These are phyloP conservation scores for Oleoguttula mirabilis DNA, from an alignment of 495 filamentous ascomycete genomes.

Conservation along the genomic window DNA sequence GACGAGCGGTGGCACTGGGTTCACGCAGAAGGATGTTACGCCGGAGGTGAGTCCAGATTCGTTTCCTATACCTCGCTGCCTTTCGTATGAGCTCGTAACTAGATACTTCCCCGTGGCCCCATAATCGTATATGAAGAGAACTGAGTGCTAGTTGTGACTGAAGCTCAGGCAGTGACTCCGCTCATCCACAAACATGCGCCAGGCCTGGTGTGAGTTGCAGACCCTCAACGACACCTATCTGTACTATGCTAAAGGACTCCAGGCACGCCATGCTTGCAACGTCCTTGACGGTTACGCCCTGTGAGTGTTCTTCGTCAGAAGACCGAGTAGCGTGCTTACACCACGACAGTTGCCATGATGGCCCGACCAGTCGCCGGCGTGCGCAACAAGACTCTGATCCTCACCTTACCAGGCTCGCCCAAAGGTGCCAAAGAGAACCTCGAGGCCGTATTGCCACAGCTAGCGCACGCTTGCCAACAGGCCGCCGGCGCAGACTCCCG, in stretches of 20 bases:
- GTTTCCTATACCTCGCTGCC: too few species aligned
- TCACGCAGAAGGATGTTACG: constrained; percentile 76
- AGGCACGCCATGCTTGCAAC: constrained; percentile 87
- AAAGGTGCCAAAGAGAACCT: constrained; percentile 96
- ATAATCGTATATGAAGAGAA: too few species aligned
- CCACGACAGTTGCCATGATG: constrained; percentile 78
- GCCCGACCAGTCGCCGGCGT: constrained; percentile 86
- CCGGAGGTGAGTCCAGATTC: constrained; percentile 60
- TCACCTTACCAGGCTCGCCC: constrained; percentile 88
- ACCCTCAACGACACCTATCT: constrained; percentile 21
- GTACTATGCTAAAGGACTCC: not conserved
- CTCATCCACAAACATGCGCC: constrained; percentile 79
- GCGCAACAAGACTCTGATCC: constrained; percentile 67
- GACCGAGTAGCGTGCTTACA: constrained; percentile 16
- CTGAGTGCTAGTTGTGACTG: too few species aligned
- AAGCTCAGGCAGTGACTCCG: constrained; percentile 56
- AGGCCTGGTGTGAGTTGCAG: constrained; percentile 59
- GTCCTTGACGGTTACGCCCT: constrained; percentile 77
- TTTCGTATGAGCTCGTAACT: too few species aligned
- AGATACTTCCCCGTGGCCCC: too few species aligned
- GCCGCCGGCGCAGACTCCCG: constrained; percentile 75
- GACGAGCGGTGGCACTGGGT: constrained; percentile 87
- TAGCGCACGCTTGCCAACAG: constrained; percentile 89
- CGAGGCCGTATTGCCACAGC: constrained; percentile 71
- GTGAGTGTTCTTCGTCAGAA: constrained; percentile 38